Base-by-base conservation (phyloP, 176 grass and related monocot genomes). In the Aegilops speltoides region DNA sequence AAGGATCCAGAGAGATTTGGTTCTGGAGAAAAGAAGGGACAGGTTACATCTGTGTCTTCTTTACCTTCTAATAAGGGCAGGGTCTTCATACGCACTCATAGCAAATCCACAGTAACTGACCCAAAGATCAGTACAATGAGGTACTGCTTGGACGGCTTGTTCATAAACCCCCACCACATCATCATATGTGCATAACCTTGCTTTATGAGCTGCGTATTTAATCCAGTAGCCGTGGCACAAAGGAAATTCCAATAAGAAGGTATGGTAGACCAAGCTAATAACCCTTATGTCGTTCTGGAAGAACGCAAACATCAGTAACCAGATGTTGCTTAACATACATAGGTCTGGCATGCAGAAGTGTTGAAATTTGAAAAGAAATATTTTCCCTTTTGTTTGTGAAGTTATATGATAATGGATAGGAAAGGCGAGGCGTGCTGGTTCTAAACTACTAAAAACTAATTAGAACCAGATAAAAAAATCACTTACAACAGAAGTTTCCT, bases 211-310 rank as follows among this genome's bases (percentile, higher is more conserved):
- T 80, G 85, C 89, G 79, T 95, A 98, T 69, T 94, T 95, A 60
- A 93, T 93, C 96, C 96, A 98, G 68, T 92, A 95, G 75, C 88
- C 89, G 62, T 92, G 78, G 82, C 91, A 98, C 81, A 95, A 86
- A 77, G 93, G 96, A 92, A 92, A 95, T 79, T 98, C 88, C 68
- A 78, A 77, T 80, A 98, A 86, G 85, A 98, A 92, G 25, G 71
- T 88, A 57, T 76, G 57, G 75, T 95, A 98, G 64, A 91, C 86
- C 77, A 91, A 80, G 83, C 81, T 86, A 79, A 95, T 92, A 75
- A 65, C 68, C 31, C 81, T 73, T 50, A 94, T 92, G 79, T 94
- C 90, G 92, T 89, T 90, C 93, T 98, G 91, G 79, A 79, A 82
- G 62, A 84, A 84, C 20, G 3, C 62, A 83, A 93, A 86, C 81